Evolutionary conservation across 176 grass and related monocot genomes (phyloP).

Genomic region (Oryza australiensis): DNA sequence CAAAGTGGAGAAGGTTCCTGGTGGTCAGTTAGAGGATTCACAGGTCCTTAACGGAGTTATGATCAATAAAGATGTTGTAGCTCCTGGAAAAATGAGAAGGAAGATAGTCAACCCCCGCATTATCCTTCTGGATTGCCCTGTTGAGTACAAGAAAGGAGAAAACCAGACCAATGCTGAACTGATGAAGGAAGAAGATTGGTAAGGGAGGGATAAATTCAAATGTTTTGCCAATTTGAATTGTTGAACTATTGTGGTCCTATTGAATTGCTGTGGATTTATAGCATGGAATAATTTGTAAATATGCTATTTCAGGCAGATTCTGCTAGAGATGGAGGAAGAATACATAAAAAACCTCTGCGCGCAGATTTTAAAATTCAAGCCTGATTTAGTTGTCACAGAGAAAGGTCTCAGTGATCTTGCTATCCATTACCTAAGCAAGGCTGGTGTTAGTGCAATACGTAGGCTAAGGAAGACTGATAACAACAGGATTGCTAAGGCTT

Average conservation of each 20-base stretch:
- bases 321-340: conserved; percentile 97
- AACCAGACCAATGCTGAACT: conserved; percentile 99
- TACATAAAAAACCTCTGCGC: conserved; percentile 87
- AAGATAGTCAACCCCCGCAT: conserved; percentile 98
- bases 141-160: conserved; percentile 99
- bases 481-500: conserved; percentile 92
- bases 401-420: conserved; percentile 96
- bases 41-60: conserved; percentile 94
- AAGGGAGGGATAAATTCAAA: conserved; percentile 24
- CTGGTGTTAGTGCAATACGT: conserved; percentile 91
- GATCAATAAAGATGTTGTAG: conserved; percentile 99
- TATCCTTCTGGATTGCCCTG: conserved; percentile 85
- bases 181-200: conserved; percentile 99
- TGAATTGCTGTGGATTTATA: conserved; percentile 1
- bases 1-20: conserved; percentile 98
- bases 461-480: conserved; percentile 94
- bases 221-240: neutral
- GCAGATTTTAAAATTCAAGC: conserved; percentile 96
- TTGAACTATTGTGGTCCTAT: neutral
- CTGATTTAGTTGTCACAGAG: conserved; percentile 90
- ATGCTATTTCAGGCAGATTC: conserved; percentile 70
- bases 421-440: conserved; percentile 91
- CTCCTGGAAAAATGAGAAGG: conserved; percentile 95
- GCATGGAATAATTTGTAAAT: conserved; percentile 11
- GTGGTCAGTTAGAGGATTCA: conserved; percentile 91